Base-by-base conservation (phyloP, 1,284 basidiomycete genomes). In the Ganoderma lucidum region DNA sequence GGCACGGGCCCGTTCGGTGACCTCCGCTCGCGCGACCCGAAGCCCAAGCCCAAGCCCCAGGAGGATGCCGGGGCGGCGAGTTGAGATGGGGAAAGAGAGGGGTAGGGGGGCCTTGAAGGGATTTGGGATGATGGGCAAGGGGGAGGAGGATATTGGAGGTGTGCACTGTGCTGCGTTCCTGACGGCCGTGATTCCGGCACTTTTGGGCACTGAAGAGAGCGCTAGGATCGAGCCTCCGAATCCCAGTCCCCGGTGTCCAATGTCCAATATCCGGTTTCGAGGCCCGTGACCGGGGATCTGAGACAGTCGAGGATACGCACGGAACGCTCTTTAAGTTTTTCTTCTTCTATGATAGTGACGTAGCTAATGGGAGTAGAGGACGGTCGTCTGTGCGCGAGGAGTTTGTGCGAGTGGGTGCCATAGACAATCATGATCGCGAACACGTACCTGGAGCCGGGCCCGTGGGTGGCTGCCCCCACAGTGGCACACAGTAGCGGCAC, bases 1-100 rank as follows among this genome's bases (percentile, higher is more conserved):
- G 61, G 30, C 10, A 56, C 65, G 6, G 65, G 65, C 17, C 14
- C 35, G 53, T 63, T 41, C 39, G 66, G 66, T 12, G 66, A 67
- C 62, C 37, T 39, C n/a, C 51, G 51, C 15, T 6, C 1, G 2
- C n/a, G 19, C 30, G 66, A 67, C 56, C 65, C 65, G n/a, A 44
- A 63, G 53, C 23, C 23, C 30, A 45, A 51, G 35, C 35, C 63
- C 37, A 2, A 61, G 39, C 17, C 15, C 39, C 6, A 14, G 39
- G 12, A 9, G 39, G 39, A 14, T 35, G 35, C 35, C 4, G 35
- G 35, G 35, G 35, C 35, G 35, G 8, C 4, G 35, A 35, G 35
- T 35, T 35, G 8, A 8, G 3, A 8, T 35, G 3, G 8, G 35
- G 35, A 35, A 35, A 8, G 35, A 8, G 8, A 35, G 35, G 35